These are phyloP conservation scores for Tilletia caries DNA, from an alignment of 1,284 basidiomycete genomes.

Conservation along the genomic window DNA sequence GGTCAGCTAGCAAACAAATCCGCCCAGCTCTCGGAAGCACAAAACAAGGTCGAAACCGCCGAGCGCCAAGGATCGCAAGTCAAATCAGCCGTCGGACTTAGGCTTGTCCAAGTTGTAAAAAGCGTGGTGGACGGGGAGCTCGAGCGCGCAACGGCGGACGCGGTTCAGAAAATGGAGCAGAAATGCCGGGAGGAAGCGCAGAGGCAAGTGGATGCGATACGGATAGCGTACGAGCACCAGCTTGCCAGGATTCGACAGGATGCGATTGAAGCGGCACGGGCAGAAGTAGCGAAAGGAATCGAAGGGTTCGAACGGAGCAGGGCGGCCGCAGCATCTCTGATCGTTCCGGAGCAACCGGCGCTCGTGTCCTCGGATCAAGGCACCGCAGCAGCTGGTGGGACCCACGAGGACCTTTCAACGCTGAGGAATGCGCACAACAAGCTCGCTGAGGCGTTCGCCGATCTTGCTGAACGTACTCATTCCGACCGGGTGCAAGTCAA, in stretches of 20 bases:
- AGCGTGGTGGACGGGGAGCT: not conserved
- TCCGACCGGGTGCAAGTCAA: not conserved
- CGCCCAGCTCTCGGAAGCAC: not conserved
- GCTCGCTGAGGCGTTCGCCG: not conserved
- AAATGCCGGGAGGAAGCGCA: not conserved
- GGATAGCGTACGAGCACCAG: not conserved
- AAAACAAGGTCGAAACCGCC: not conserved
- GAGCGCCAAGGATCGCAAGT: not conserved
- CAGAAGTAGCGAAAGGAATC: slow-evolving; percentile 8
- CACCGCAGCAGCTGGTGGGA: not conserved
- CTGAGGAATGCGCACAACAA: not conserved
- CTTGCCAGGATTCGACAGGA: not conserved
- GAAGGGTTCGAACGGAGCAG: not conserved
- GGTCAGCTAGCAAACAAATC: not conserved
- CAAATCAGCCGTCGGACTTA: not conserved
- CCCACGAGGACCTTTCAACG: not conserved
- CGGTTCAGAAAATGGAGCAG: not conserved
- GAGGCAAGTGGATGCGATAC: not conserved
- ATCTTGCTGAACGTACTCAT: not conserved
- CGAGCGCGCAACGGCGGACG: not conserved
- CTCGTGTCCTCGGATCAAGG: not conserved
- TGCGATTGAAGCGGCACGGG: not conserved
- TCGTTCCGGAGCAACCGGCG: not conserved
- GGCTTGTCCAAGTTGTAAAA: not conserved
- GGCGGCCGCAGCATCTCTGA: not conserved